Conservation (phyloP, 192 early-diverging fungal genomes). For the Chytriomyces sp. region DNA sequence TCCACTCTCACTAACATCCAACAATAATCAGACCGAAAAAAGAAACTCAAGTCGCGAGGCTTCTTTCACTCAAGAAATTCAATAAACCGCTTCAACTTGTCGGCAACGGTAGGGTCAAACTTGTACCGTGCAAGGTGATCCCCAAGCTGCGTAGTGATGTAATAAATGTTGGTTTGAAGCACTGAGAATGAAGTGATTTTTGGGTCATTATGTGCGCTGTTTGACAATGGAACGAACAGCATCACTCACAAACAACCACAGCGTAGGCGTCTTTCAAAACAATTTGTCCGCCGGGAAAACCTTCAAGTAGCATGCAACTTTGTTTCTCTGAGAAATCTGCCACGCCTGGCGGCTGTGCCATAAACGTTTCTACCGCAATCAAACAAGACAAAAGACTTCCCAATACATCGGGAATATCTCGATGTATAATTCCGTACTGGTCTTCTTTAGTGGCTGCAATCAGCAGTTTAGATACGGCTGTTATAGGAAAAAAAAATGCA, state of each 20-base stretch:
- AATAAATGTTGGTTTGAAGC: slow-evolving; percentile 31
- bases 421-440: slow-evolving; percentile 33
- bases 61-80: slow-evolving; percentile 17
- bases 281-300: not conserved
- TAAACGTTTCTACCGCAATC: slow-evolving; percentile 18
- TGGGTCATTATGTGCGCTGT: too few species aligned
- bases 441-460: slow-evolving; percentile 36
- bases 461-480: slow-evolving; percentile 29
- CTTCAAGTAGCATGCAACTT: not conserved
- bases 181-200: not conserved
- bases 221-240: not conserved
- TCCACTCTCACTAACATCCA: too few species aligned
- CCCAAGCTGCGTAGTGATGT: slow-evolving; percentile 10
- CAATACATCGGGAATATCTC: slow-evolving; percentile 27
- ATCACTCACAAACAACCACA: slow-evolving; percentile 6
- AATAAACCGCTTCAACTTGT: slow-evolving; percentile 24
- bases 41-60: too few species aligned
- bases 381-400: slow-evolving; percentile 18
- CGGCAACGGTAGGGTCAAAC: slow-evolving; percentile 14
- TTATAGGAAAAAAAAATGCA: not conserved
- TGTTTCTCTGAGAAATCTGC: not conserved
- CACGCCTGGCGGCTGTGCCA: slow-evolving; percentile 11
- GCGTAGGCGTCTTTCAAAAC: slow-evolving; percentile 13
- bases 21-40: too few species aligned
- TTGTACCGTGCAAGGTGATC: slow-evolving; percentile 27